Base-by-base conservation (phyloP, 2,329 filamentous ascomycete species). In the Phialemonium atrogriseum region DNA sequence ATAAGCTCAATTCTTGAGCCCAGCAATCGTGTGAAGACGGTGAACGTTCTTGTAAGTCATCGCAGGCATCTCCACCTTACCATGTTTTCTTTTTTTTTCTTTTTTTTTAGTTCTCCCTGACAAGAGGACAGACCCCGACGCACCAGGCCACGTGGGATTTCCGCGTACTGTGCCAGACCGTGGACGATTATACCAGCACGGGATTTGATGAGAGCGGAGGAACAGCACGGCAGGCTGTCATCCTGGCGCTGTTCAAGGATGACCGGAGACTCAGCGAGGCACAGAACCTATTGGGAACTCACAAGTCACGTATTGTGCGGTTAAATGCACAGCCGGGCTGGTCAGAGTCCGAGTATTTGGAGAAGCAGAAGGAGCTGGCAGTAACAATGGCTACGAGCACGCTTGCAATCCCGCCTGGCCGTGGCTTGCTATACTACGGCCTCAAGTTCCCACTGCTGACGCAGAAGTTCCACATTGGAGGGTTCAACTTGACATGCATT, bases 261-360 rank as follows among this genome's bases (percentile, higher is more conserved):
- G 91, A 98, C 49, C 77, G 87, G 37, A 80, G 91, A 21, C 79
- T 94, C 34, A 79, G 86, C 39, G 91, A 98, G 59, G 91, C 87
- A 1, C 78, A 80, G 33, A 77, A 73, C 32, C 66, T 98, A 34
- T 66, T 98, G n/a, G 88, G 91, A 35, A 91, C 91, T 17, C 77
- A 82, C 32, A 84, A 82, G 48, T 70, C 85, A 10, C 78, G 89
- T 24, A 64, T 84, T 9, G 77, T 89, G n/a, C 81, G 84, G 31
- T 81, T 89, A 39, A 69, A 80, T 23, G 74, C 80, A 2, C 70
- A 86, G 40, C 76, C 82, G 1, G 74, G 77, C 24, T 91, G 85
- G 82, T 75, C 80, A 14, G 91, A 98, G 51, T 80, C 84, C 11
- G 80, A 91, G 39, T 77, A 94, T 35, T 66, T 98, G 8, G 91